Conservation (phyloP, 441 rosid species). For the Adansonia madagascariensis region DNA sequence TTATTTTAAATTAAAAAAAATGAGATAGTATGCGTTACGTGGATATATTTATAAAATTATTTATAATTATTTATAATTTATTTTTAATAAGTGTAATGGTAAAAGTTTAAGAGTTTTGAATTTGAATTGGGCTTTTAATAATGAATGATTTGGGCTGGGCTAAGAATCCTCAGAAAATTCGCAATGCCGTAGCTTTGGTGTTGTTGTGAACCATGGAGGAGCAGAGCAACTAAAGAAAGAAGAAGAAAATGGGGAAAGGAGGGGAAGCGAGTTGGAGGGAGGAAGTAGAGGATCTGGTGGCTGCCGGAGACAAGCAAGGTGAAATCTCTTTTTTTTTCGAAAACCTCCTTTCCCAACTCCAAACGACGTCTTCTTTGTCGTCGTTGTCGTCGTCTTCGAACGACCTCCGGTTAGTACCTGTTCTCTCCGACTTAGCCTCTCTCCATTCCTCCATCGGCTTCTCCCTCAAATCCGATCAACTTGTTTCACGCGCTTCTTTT, state of each 20-base stretch:
- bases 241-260: conserved; percentile 10
- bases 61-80: no score
- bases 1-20: no score
- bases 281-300: conserved; percentile 73
- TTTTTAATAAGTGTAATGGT: no score
- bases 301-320: conserved; percentile 58
- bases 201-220: background rate
- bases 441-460: conserved; percentile 33
- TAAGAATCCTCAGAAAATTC: background rate
- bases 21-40: no score
- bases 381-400: background rate
- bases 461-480: conserved; percentile 19
- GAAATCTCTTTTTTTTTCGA: conserved; percentile 71
- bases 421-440: conserved; percentile 62
- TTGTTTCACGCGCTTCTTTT: conserved; percentile 9
- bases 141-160: background rate
- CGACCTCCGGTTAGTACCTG: conserved; percentile 62
- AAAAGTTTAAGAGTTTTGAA: no score
- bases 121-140: background rate
- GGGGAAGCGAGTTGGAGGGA: conserved; percentile 75
- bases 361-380: conserved; percentile 25
- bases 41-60: no score
- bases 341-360: conserved; percentile 49
- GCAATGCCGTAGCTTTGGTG: background rate
- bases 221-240: background rate